These are phyloP conservation scores for Aspergillus vadensis DNA, from an alignment of 2,329 filamentous ascomycete genomes.

Conservation along the genomic window DNA sequence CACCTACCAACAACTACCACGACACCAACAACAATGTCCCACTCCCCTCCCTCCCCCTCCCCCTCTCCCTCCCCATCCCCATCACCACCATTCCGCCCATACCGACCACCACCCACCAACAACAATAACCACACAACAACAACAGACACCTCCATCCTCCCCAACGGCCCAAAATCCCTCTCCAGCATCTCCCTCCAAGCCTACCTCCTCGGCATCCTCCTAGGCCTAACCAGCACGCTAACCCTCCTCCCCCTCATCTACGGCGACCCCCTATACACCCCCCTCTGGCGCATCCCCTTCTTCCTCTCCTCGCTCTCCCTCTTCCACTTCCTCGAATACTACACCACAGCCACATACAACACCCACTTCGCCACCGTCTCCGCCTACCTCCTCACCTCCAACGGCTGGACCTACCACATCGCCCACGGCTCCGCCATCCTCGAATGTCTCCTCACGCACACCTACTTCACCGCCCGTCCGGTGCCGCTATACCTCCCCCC, in stretches of 20 bases:
- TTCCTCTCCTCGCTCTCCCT: conserved; percentile 63
- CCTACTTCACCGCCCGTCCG: conserved; percentile 23
- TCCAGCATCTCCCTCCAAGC: conserved; percentile 49
- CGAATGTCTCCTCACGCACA: conserved; percentile 62
- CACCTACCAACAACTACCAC: conserved; percentile 1
- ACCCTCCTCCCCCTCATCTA: conserved; percentile 27
- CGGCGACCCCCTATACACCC: conserved; percentile 13
- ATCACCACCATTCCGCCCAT: conserved; percentile 20
- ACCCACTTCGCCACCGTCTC: conserved; percentile 69
- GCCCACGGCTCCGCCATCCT: conserved; percentile 74
- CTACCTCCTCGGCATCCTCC: conserved; percentile 45
- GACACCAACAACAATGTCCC: neutral
- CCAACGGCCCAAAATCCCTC: conserved; percentile 45
- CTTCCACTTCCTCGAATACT: conserved; percentile 98
- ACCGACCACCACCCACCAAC: conserved; percentile 10
- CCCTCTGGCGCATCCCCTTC: conserved; percentile 61
- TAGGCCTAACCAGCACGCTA: conserved; percentile 39
- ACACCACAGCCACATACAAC: conserved; percentile 83
- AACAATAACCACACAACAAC: conserved; percentile 6
- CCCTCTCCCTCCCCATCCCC: neutral
- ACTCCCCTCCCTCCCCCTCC: neutral
- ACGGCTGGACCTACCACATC: conserved; percentile 80
- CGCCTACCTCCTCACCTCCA: conserved; percentile 80
- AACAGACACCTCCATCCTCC: conserved; percentile 37
- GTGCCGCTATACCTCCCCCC: neutral